Base-by-base conservation (phyloP, 2,329 filamentous ascomycete species). In the Piedraia hortae region DNA sequence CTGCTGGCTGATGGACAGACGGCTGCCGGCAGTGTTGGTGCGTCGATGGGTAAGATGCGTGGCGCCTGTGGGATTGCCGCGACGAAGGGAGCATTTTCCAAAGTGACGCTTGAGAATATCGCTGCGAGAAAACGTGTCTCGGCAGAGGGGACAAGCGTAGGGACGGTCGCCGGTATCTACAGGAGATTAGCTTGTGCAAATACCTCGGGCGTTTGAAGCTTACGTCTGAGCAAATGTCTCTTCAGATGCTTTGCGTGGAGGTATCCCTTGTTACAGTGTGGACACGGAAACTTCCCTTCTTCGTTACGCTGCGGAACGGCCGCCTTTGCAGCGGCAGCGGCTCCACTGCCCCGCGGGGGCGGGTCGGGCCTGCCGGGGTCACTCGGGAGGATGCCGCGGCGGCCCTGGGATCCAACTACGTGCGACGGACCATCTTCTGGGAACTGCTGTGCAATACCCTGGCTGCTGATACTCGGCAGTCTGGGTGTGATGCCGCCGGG, bases 41-140 rank as follows among this genome's bases (percentile, higher is more conserved):
- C 39, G 38, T 15, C 40, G 38, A 21, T 91, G 78, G 35, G 80
- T 88, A 47, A 97, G 50, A 52, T 97, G 85, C 41, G 74, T 90
- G 31, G 77, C 77, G 36, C 80, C 80, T 9, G 78, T 90, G 24
- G 85, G 82, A 50, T 93, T 93, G 26, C 85, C 85, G 43, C 85
- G 70, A 38, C 85, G 69, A 33, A 91, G 77, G 17, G 85, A 91
- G 53, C 85, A 97, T 56, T 97, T 97, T 48, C 91, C 80, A 51
- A 93, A 97, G 52, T 97, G 85, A 33, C 85, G 75, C 58, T 97
- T 97, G 39, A 97, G 54, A 33, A 97, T 93, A 44, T 97, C 85
- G 57, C 78, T 90, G 45, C 85, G 70, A 21, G 77, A 90, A 50
- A 97, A 97, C 15, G 80, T 93, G 48, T 93, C 85, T 46, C 85